Base-by-base conservation (phyloP, 1,284 basidiomycete species). In the Fomitopsis pinicola region DNA sequence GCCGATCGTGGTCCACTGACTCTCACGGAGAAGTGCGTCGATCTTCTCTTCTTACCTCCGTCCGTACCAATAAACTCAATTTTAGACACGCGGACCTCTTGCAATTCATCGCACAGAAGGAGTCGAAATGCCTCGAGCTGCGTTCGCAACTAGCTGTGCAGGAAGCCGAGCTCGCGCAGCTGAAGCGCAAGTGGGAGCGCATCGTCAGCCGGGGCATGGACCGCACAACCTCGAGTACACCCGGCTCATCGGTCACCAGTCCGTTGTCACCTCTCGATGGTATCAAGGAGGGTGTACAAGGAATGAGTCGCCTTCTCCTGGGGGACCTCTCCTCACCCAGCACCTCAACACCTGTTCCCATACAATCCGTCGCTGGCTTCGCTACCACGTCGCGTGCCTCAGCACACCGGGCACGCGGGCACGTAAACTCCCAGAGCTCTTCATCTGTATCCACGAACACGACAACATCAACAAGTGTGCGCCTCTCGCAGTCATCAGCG, bases 161-260 rank as follows among this genome's bases (percentile, higher is more conserved):
- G 66, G 91, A 93, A 74, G 80, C 80, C 1, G 91, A 92, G 67
- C 78, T 93, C 1, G 70, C 80, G 0, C 81, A 88, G 69, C 76
- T 92, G 57, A 93, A 92, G 77, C 84, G 82, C 62, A 89, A 87
- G 72, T 93, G 91, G 91, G 89, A 89, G 71, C 82, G 84, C 42
- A 90, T 93, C 61, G 83, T 92, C 46, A 82, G 81, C 65, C 80
- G 83, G 26, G 85, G 86, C 19, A 80, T 86, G 65, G 80, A 82
- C 59, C 71, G 76, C 63, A 64, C 71, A 36, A 67, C 67, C 62
- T 42, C 67, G 54, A 35, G 36, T 48, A 30, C 60, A 40, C 28
- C 48, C 62, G 10, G 30, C 62, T 40, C 54, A 53, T 5, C 22
- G 59, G 10, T 30, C 64, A 60, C 58, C 9, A 57, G 63, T 5